Evolutionary conservation across 768 basidiomycete species (phyloP).

Genomic region (Pseudohyphozyma bogoriensis): DNA sequence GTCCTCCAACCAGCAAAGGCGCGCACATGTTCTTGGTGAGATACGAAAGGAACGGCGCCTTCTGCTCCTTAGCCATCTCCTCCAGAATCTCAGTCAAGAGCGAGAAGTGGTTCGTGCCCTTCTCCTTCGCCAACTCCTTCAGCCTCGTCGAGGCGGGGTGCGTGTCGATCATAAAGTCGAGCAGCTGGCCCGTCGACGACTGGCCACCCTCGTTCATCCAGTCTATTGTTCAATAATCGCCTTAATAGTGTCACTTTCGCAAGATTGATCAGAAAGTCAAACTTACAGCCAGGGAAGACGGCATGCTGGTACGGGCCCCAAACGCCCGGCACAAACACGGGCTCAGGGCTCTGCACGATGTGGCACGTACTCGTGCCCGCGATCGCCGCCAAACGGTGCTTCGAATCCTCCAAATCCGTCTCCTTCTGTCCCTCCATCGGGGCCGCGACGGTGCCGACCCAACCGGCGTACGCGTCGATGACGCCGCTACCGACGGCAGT

Average conservation of each 20-base stretch:
- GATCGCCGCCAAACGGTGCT: constrained; percentile 74
- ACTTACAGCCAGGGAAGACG: constrained; percentile 66
- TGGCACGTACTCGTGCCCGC: constrained; percentile 97
- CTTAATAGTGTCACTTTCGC: background rate
- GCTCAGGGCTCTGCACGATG: constrained; percentile 76
- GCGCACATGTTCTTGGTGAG: constrained; percentile 65
- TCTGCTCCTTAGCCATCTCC: constrained; percentile 29
- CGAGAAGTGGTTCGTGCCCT: constrained; percentile 40
- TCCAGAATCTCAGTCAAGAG: constrained; percentile 65
- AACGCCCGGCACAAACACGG: constrained; percentile 78
- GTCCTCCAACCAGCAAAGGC: no score
- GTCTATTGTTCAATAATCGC: constrained; percentile 32
- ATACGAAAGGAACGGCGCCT: constrained; percentile 53
- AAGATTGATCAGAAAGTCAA: background rate
- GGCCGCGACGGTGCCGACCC: constrained; percentile 91
- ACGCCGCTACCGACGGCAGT: constrained; percentile 88
- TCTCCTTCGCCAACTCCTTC: constrained; percentile 52
- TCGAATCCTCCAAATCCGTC: constrained; percentile 64
- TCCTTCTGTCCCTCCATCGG: constrained; percentile 44
- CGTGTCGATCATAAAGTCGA: constrained; percentile 87
- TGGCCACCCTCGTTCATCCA: constrained; percentile 99
- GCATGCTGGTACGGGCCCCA: constrained; percentile 64
- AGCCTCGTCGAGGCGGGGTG: constrained; percentile 75
- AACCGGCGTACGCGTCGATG: constrained; percentile 97
- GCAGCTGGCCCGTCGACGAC: constrained; percentile 95